phyloP scores from a whole-genome alignment of 768 basidiomycete species.

The Hemileccinum impolitum region DNA sequence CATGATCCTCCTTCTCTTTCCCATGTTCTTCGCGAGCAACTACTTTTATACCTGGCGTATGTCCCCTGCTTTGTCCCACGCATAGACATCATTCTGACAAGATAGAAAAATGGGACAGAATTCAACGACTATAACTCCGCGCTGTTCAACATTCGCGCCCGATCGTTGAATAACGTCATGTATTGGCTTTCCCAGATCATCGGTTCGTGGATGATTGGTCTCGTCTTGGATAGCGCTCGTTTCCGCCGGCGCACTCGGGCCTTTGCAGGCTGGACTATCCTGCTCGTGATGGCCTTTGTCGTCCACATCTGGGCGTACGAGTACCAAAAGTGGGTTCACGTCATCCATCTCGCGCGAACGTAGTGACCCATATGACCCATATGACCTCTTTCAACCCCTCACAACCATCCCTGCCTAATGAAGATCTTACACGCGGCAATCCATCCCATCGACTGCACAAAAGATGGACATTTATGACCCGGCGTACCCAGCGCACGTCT shows the following conservation, averaged over 20 bases:
- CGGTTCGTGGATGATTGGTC: constrained; percentile 65
- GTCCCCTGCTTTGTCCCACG: constrained; percentile 5
- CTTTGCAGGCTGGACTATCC: constrained; percentile 59
- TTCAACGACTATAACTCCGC: constrained; percentile 77
- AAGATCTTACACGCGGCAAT: constrained; percentile 57
- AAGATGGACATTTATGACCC: constrained; percentile 53
- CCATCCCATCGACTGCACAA: constrained; percentile 36
- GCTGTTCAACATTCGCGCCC: constrained; percentile 71
- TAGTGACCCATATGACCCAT: neutral
- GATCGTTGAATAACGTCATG: constrained; percentile 72
- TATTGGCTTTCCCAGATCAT: constrained; percentile 78
- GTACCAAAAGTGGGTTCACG: constrained; percentile 56
- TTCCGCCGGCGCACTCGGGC: constrained; percentile 64
- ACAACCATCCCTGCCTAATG: neutral
- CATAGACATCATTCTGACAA: neutral
- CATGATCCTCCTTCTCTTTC: constrained; percentile 68
- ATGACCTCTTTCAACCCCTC: neutral
- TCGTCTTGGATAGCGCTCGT: constrained; percentile 54
- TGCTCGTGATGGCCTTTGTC: constrained; percentile 59
- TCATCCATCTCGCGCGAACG: neutral
- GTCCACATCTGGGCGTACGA: constrained; percentile 74
- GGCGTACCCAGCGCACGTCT: constrained; percentile 34
- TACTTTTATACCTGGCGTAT: constrained; percentile 83
- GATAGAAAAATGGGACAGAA: constrained; percentile 41
- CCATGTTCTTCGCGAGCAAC: constrained; percentile 79